Base-by-base conservation (phyloP, 176 grass and related monocot species). In the bread wheat (Triticum aestivum) region DNA sequence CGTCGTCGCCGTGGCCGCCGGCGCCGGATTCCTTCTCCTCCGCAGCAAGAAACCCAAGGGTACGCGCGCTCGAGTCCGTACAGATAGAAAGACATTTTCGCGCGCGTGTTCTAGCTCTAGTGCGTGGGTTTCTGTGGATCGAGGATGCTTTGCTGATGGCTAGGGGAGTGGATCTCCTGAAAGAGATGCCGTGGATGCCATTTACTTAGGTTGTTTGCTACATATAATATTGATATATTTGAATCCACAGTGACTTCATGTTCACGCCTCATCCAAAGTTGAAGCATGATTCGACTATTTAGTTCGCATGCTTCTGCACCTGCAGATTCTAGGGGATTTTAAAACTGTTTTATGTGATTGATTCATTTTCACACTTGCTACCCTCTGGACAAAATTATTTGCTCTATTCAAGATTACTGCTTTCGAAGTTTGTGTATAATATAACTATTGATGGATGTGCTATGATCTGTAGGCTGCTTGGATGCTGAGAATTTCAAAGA, bases 401-500 rank as follows among this genome's bases (percentile, higher is more conserved):
- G 2, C 34, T 32, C 79, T 42, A 59, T 65, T 47, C 45, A 63
- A 79, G n/a, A 33, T 32, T 73, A 69, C 3, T 26, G 6, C 29
- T 20, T 71, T 84, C 26, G 3, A 77, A 61, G 2, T 34, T 34
- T 61, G 4, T 51, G 21, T 4, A 1, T 71, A 9, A 38, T 26
- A 26, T 26, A 26, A 26, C 26, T 26, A 1, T 69, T 54, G 37
- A 24, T 34, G 10, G 5, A 0, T 13, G 17, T 26, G 61, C 24
- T 86, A 26, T 87, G 13, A 12, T 61, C 17, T 86, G 54, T 85
- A 98, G 93, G 85, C 73, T 90, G 69, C 68, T 88, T 97, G 87
- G 92, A 97, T 75, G 91, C 92, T 51, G 91, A 97, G 71, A 95
- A 97, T 32, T 97, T 90, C 70, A 91, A 71, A 89, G 91, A 95